phyloP scores from a whole-genome alignment of 2,329 filamentous ascomycete genomes.

The Claviceps sp. region DNA sequence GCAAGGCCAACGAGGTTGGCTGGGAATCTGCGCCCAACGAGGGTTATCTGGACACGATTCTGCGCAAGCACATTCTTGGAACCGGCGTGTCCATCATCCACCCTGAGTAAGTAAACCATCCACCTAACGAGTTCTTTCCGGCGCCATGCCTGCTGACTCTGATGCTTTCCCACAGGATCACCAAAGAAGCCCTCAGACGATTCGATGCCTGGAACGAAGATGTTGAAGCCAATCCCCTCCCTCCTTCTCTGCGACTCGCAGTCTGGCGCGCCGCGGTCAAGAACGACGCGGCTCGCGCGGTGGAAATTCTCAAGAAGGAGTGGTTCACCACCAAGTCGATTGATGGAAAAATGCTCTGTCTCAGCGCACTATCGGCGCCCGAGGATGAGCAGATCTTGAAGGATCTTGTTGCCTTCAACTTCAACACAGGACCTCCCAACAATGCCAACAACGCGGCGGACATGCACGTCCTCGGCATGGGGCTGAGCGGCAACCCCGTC shows the following conservation, averaged over 20 bases:
- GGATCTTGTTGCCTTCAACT: slow-evolving; percentile 63
- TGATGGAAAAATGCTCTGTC: slow-evolving; percentile 79
- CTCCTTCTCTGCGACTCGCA: slow-evolving; percentile 67
- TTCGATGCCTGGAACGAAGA: slow-evolving; percentile 72
- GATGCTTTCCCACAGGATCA: slow-evolving; percentile 33
- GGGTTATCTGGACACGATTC: slow-evolving; percentile 67
- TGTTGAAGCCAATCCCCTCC: slow-evolving; percentile 52
- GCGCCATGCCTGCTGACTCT: neutral
- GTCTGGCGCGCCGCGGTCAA: slow-evolving; percentile 71
- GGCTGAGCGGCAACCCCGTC: slow-evolving; percentile 58
- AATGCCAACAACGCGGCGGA: slow-evolving; percentile 72
- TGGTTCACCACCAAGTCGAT: slow-evolving; percentile 72
- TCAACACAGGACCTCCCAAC: slow-evolving; percentile 44
- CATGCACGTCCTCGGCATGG: slow-evolving; percentile 66
- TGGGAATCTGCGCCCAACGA: slow-evolving; percentile 74
- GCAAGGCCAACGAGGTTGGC: slow-evolving; percentile 65
- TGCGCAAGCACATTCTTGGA: slow-evolving; percentile 68
- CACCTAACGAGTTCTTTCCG: too few species aligned
- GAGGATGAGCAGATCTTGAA: slow-evolving; percentile 55
- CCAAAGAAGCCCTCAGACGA: slow-evolving; percentile 59
- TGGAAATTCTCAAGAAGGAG: slow-evolving; percentile 69
- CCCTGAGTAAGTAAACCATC: slow-evolving; percentile 41
- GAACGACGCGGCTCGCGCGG: slow-evolving; percentile 51
- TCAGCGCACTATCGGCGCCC: slow-evolving; percentile 62
- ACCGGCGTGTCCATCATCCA: slow-evolving; percentile 67